phyloP scores from a whole-genome alignment of 2,329 filamentous ascomycete species.

The Paraphoma chrysanthemicola region DNA sequence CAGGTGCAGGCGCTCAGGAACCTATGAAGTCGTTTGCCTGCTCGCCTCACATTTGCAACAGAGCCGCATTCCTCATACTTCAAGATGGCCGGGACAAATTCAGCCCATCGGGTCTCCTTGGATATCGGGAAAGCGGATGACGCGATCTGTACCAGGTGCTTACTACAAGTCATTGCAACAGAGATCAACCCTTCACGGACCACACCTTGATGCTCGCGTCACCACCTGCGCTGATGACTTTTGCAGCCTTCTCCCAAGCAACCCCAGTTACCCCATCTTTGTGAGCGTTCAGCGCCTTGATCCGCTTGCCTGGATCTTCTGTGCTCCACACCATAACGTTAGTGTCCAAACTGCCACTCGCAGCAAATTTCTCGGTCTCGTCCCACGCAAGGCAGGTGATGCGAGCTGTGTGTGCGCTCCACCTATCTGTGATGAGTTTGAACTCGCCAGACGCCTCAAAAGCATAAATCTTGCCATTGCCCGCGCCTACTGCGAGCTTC shows the following conservation, averaged over 20 bases:
- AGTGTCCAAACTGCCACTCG: conserved; percentile 86
- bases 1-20: background rate
- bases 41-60: conserved; percentile 12
- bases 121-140: background rate
- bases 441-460: conserved; percentile 70
- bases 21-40: conserved; percentile 1
- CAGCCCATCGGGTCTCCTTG: background rate
- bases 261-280: conserved; percentile 95
- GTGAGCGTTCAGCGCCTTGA: conserved; percentile 87
- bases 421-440: conserved; percentile 79
- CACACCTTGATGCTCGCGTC: conserved; percentile 94
- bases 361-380: conserved; percentile 74
- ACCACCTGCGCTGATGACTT: conserved; percentile 79
- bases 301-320: conserved; percentile 78
- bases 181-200: conserved; percentile 52
- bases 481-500: conserved; percentile 81
- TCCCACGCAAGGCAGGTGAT: conserved; percentile 80
- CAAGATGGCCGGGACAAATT: background rate
- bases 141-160: background rate
- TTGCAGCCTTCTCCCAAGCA: conserved; percentile 71
- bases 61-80: background rate
- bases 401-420: conserved; percentile 74
- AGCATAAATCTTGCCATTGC: conserved; percentile 85
- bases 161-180: background rate
- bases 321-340: conserved; percentile 94